phyloP scores from a whole-genome alignment of 768 basidiomycete species.

The Amanita rimosa region DNA sequence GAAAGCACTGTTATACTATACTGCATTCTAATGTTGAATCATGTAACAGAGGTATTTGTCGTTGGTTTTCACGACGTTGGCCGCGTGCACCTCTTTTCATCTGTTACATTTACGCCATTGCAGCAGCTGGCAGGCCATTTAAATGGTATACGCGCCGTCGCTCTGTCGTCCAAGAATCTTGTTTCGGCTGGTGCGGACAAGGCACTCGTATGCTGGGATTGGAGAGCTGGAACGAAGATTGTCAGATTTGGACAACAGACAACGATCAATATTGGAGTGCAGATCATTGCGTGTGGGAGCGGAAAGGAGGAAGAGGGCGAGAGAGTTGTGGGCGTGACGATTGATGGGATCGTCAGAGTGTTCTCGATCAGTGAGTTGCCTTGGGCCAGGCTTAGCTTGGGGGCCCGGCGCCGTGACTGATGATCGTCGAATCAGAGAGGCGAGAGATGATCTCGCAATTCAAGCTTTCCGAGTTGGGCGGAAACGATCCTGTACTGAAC shows the following conservation, averaged over 20 bases:
- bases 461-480: conserved; percentile 71
- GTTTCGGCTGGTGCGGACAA: conserved; percentile 75
- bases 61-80: conserved; percentile 91
- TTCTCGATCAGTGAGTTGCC: conserved; percentile 73
- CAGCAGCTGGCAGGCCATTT: conserved; percentile 81
- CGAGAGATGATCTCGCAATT: conserved; percentile 91
- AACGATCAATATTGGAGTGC: conserved; percentile 84
- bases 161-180: conserved; percentile 73
- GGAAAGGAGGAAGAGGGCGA: conserved; percentile 50
- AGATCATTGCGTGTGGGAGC: conserved; percentile 49
- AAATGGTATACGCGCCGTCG: conserved; percentile 85
- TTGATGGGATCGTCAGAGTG: conserved; percentile 84
- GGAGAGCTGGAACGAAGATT: conserved; percentile 81
- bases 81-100: conserved; percentile 83
- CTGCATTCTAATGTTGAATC: background rate
- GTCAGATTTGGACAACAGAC: conserved; percentile 90
- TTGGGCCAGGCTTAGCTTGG: background rate
- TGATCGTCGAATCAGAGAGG: conserved; percentile 23
- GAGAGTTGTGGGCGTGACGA: conserved; percentile 81
- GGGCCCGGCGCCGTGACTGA: background rate
- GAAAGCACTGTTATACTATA: background rate
- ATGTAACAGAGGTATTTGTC: conserved; percentile 59
- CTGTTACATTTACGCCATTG: conserved; percentile 71
- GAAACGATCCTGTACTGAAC: conserved; percentile 51
- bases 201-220: conserved; percentile 83